These are phyloP conservation scores for Diaporthe nobilis DNA, from an alignment of 2,329 filamentous ascomycete species.

Conservation along the genomic window DNA sequence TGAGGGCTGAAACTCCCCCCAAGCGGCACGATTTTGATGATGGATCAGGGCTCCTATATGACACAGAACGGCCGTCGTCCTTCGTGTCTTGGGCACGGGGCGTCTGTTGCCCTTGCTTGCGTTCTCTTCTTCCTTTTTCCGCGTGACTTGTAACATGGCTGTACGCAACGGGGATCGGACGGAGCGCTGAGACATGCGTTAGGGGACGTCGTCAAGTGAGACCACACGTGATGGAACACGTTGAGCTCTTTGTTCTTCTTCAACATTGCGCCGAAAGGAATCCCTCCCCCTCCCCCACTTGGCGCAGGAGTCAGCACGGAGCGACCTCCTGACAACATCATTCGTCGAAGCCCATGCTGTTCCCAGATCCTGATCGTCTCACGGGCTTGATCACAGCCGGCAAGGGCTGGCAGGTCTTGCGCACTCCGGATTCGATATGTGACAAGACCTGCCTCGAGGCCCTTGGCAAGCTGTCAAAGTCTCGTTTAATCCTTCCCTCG, in stretches of 20 bases:
- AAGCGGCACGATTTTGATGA: neutral
- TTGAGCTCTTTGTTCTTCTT: slow-evolving; percentile 34
- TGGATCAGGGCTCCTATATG: neutral
- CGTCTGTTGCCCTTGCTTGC: neutral
- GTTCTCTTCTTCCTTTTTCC: neutral
- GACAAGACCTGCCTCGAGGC: slow-evolving; percentile 28
- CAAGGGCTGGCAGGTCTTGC: slow-evolving; percentile 19
- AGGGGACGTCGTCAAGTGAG: slow-evolving; percentile 38
- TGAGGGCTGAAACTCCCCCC: slow-evolving; percentile 17
- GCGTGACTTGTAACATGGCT: slow-evolving; percentile 33
- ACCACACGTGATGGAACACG: slow-evolving; percentile 41
- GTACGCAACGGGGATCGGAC: slow-evolving; percentile 28
- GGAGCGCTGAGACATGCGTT: slow-evolving; percentile 33
- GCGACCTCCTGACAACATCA: slow-evolving; percentile 12
- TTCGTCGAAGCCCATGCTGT: neutral
- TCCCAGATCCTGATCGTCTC: slow-evolving; percentile 17
- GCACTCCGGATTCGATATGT: slow-evolving; percentile 19
- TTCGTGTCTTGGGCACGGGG: neutral
- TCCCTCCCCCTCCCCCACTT: neutral
- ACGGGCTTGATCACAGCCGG: slow-evolving; percentile 18
- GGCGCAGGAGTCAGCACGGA: slow-evolving; percentile 17
- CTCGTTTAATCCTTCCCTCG: slow-evolving; percentile 31
- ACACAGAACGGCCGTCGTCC: neutral
- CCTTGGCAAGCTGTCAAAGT: slow-evolving; percentile 32
- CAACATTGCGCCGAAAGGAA: slow-evolving; percentile 18